Conservation (phyloP, 2,329 filamentous ascomycete species). For the Diaporthe longicolla region DNA sequence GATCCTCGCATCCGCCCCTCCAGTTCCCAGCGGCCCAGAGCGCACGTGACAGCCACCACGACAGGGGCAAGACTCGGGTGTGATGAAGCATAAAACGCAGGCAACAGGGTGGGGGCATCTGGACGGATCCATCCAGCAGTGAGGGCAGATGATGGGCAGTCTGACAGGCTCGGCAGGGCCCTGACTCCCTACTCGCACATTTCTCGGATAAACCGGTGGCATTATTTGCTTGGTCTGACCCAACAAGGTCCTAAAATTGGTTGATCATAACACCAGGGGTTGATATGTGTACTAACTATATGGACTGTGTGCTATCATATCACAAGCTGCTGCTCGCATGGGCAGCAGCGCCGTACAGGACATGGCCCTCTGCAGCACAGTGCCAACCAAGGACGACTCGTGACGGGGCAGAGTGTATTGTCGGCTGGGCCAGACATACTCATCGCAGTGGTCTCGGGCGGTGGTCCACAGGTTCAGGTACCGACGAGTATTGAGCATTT, state of each 20-base stretch:
- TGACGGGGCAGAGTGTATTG: too few species aligned
- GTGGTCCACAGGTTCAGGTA: too few species aligned
- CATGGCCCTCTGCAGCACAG: not conserved
- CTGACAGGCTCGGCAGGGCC: not conserved
- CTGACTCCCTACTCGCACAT: constrained; percentile 24
- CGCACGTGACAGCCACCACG: constrained; percentile 16
- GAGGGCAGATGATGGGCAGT: not conserved
- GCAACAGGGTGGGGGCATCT: not conserved
- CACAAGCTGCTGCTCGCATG: constrained; percentile 2
- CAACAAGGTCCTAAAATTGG: constrained; percentile 17
- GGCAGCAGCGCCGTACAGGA: not conserved
- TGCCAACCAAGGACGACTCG: not conserved
- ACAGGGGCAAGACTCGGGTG: constrained; percentile 10
- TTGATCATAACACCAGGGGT: constrained; percentile 30
- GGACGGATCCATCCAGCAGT: not conserved
- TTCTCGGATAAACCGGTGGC: constrained; percentile 27
- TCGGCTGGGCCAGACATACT: not conserved
- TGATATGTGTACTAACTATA: not conserved
- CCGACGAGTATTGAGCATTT: not conserved
- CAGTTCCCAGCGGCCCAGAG: not conserved
- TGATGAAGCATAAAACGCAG: not conserved
- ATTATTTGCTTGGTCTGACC: constrained; percentile 21
- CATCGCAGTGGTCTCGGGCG: too few species aligned
- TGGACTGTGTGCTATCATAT: constrained; percentile 15
- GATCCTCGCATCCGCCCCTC: constrained; percentile 3